Base-by-base conservation (phyloP, 768 basidiomycete genomes). In the Naganishia onofrii region DNA sequence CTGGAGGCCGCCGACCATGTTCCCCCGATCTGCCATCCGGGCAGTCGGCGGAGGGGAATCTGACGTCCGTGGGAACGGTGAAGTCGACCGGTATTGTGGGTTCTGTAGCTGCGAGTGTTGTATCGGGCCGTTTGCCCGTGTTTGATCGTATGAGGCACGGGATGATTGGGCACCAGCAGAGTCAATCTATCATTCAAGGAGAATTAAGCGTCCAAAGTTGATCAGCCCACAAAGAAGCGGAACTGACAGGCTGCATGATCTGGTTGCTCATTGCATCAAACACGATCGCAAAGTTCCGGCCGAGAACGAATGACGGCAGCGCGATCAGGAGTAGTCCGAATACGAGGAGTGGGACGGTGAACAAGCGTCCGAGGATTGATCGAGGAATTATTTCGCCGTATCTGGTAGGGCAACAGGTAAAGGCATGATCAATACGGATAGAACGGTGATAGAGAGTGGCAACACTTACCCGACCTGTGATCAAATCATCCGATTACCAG, bases 371-470 rank as follows among this genome's bases (percentile, higher is more conserved):
- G n/a, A 94, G 84, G 79, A 90, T 88, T 0, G 91, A 91, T 15
- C 90, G 86, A 0, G 93, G 93, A 0, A 90, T 91, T 66, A 93
- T 91, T 80, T 95, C 93, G 44, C 93, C 93, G 74, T 93, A 95
- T 15, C 93, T 91, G 0, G 13, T n/a, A n/a, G 9, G 2, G 60
- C n/a, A 12, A 21, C n/a, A 51, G 23, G 48, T 7, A 51, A n/a
- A 92, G 63, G 32, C 23, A 28, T 12, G 5, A 28, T 13, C 13
- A 21, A 2, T 15, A 19, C 46, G 38, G 28, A 15, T 13, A n/a
- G 26, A 21, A 12, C 21, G 12, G 28, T 21, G 34, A 21, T 19
- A 36, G n/a, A 51, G 3, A 2, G 55, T n/a, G 19, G 28, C 42
- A n/a, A 17, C 23, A 28, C 65, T 54, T 34, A 66, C 65, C 65